Base-by-base conservation (phyloP, 192 early-diverging fungal species). In the Linnemannia schmuckeri region DNA sequence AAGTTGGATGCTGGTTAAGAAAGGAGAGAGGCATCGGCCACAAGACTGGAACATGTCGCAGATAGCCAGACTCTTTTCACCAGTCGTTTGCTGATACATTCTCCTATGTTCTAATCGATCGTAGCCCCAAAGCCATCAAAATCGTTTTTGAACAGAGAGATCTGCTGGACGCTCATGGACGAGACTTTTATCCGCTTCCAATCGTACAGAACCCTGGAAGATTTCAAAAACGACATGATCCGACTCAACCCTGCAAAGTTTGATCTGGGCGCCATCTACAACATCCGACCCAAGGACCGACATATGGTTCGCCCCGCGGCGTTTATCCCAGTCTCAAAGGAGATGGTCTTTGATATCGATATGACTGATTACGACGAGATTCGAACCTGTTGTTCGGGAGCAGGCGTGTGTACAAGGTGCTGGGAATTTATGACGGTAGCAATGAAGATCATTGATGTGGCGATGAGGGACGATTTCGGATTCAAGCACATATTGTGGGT, bases 361-460 rank as follows among this genome's bases (percentile, higher is more conserved):
- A 97, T 99, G 97, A 98, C 97, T 1, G 98, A 99, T 89, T 99
- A 99, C 81, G 98, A 99, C 88, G 97, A 98, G 44, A 93, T 99
- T 63, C 92, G 98, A 61, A 98, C 97, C 10, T 99, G 98, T 86
- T 99, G 97, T 91, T 93, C 91, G 52, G 97, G 96, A 78, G 98
- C 94, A 24, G 90, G 93, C 80, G 95, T 99, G 37, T 99, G 98
- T 81, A 70, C 35, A 17, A 97, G 94, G 88, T 99, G 98, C 88
- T 99, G 98, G 98, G 89, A 93, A 76, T 98, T 98, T 66, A 98
- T 99, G 97, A 95, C 93, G 0, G 89, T 98, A 38, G 93, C 97
- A 22, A 97, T 98, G 89, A 95, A 96, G 78, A 91, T 99, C 68
- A 81, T 99, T 78, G 93, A 99, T 82, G 89, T 81, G 15, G 94